Base-by-base conservation (phyloP, 78 protist species). In the Dictyostelium brefeldianum region DNA sequence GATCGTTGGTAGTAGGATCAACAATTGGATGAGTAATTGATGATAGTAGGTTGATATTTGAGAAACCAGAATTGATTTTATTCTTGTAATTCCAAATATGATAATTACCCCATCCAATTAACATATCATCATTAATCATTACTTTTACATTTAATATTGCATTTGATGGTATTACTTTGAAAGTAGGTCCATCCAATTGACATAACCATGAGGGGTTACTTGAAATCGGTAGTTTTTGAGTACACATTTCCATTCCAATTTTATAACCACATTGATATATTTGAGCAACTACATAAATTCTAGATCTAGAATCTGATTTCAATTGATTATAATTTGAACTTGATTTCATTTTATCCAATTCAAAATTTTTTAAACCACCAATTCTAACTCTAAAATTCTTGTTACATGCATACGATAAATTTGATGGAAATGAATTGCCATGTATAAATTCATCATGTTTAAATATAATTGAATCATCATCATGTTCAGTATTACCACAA, bases 341-440 rank as follows among this genome's bases (percentile, higher is more conserved):
- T 67, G 65, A 71, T 71, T 46, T 43, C 7, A 71, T 36, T 25
- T 27, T 14, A 22, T 51, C 25, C 20, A 36, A 9, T 31, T 51
- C 67, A 62, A 79, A 84, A 47, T 74, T 84, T 57, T 84, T 84
- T n/a, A 84, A 46, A 57, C 92, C 77, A 47, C 92, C 92, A 20
- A 84, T 27, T 41, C 83, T 53, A 11, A 84, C 22, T 11, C 46
- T 74, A 17, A 84, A 43, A 14, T 25, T 29, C 18, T 84, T 84
- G 10, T 15, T 78, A 27, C 70, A 62, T 11, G 31, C 70, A 62
- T 62, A 62, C 1, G 70, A 62, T 62, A 62, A 3, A 62, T 62
- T 62, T 11, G 70, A 25, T 11, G 70, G 70, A 25, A 62, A 62
- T 62, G 25, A 25, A 27, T 48, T 46, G 0, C 51, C 27, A 27